Evolutionary conservation across 2,329 filamentous ascomycete species (phyloP), one percentile per base, ranked within the genome.

Genomic region (Ascocoryne sarcoides): DNA sequence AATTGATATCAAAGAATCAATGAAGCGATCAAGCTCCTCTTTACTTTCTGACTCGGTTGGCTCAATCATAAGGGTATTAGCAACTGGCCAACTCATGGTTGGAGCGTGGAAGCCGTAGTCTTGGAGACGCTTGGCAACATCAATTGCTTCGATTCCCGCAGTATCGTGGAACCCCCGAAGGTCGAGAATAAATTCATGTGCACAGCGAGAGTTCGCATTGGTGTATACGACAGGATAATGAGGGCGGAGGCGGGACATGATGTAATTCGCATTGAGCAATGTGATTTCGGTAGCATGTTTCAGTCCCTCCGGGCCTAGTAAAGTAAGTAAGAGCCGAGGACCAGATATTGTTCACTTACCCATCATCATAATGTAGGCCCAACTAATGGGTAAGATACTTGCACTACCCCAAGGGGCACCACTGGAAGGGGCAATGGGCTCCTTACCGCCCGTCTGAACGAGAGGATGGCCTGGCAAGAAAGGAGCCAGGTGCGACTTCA

Each of bases 21-120:
- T 85, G 70, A 95, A 95, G 16, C 90, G 82, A 63, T 95, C 90
- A 2, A 96, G 76, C 69, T 96, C 90, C 47, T 82, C 82, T 62
- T 92, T 89, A 64, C 77, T 85, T 69, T 96, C 90, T 10, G 82
- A 89, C 66, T 95, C 90, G 0, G 90, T 96, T 2, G 90, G 90
- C 68, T 96, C 90, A 51, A 96, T 94, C 90, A 96, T 96, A 32
- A 96, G 76, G 1, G 90, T 95, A 65, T 93, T 93, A 38, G 86
- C 76, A 2, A 96, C 88, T 1, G 90, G 90, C 85, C 86, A 95
- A 60, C 81, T 88, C 90, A 96, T 95, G 39, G 90, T 96, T 0
- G 90, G 90, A 1, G 89, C 85, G 64, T 96, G 90, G 76, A 96
- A 96, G 31, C 90, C 90, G 60, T 94, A 96, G 61, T 96, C 90